Evolutionary conservation across 2,329 filamentous ascomycete species (phyloP), one percentile per base, ranked within the genome.

Genomic region (Penicillium sp.): DNA sequence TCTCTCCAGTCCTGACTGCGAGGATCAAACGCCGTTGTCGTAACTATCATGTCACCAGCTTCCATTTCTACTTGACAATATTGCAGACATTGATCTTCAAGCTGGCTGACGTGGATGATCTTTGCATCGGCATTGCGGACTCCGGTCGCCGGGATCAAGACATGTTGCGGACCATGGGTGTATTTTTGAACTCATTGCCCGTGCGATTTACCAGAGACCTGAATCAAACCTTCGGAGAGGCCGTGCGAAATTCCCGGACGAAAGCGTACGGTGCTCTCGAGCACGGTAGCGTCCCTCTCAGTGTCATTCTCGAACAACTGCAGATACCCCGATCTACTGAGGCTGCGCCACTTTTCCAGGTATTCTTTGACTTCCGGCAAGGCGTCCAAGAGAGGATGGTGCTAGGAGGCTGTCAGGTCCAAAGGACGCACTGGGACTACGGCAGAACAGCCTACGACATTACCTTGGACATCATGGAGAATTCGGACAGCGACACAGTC

Each of bases 271-370:
- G 29, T 0, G 74, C 69, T 0, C 50, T 77, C 0, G 49, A 36
- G 0, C 53, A 74, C 45, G 73, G 73, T 0, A n/a, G 42, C 0
- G 32, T 77, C 3, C 76, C 75, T 0, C 73, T 76, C 33, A 68
- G 76, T 19, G 54, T 69, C 0, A 36, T 79, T 0, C 53, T 79
- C 0, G 47, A 69, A 0, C 52, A 71, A 19, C 53, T 77, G 4
- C 50, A 61, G 2, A 56, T 71, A 1, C 45, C 59, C 0, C 55
- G 71, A 2, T 68, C 70, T 0, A 33, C 62, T 0, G 36, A 53
- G 0, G 45, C 66, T 33, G 65, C 40, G 14, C 75, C 75, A 0
- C 25, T 78, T 1, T 77, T 76, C 58, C 75, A 78, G 47, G 64
- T 56, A 2, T 64, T 68, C 19, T 35, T 76, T 14, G 64, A 76